Percentiles rank a stretch among this genome's conserved stretches.
Conservation (phyloP, 176 grass and related monocot genomes). For the Oryza punctata region DNA sequence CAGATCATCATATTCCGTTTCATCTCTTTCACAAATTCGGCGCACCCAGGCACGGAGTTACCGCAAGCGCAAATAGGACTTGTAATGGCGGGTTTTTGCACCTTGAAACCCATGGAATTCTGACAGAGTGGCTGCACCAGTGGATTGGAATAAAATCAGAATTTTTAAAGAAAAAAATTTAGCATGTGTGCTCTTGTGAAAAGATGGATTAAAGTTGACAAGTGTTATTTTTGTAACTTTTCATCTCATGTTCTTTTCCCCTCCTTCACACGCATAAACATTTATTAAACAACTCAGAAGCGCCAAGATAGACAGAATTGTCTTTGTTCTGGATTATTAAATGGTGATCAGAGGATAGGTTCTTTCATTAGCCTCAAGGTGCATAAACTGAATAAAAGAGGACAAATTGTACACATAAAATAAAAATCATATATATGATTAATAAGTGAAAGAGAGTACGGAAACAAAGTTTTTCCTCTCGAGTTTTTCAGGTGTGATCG, state of each 20-base stretch:
- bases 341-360: conserved; percentile 34
- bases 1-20: conserved; percentile 36
- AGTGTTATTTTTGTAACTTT: conserved; percentile 24
- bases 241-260: conserved; percentile 26
- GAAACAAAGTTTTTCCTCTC: not conserved
- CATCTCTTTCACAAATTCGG: conserved; percentile 27
- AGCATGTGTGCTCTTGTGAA: conserved; percentile 32
- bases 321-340: conserved; percentile 38
- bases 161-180: conserved; percentile 3
- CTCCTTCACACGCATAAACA: conserved; percentile 35
- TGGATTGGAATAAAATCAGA: conserved; percentile 33
- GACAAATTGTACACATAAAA: conserved; percentile 24
- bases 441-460: conserved; percentile 39
- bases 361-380: conserved; percentile 24
- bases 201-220: conserved; percentile 22
- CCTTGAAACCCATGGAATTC: conserved; percentile 11
- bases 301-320: conserved; percentile 8
- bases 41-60: conserved; percentile 15
- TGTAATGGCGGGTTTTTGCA: not conserved
- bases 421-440: conserved; percentile 4
- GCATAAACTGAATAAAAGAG: conserved; percentile 34
- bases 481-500: conserved; percentile 37
- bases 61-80: conserved; percentile 20
- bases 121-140: conserved; percentile 33
- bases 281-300: conserved; percentile 31